A percentile compares a stretch with the other conserved stretches of the same genome.
Evolutionary conservation across 768 basidiomycete species (phyloP).

Genomic region (Pleurotus sapidus): DNA sequence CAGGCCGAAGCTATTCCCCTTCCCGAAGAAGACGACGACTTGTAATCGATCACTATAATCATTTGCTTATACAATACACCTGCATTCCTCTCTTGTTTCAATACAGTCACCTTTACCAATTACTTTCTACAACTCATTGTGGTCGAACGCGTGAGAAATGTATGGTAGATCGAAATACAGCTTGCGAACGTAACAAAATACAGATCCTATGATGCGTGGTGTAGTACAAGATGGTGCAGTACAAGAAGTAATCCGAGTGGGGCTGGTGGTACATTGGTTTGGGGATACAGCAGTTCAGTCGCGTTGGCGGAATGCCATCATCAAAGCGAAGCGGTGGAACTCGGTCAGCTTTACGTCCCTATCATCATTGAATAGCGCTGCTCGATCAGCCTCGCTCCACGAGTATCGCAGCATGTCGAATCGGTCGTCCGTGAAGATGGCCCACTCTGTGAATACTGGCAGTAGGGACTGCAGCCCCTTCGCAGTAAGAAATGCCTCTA

Average conservation of each 20-base stretch:
- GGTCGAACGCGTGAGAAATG: no score
- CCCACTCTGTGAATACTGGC: neutral
- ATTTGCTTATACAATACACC: constrained; percentile 5
- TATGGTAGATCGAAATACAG: no score
- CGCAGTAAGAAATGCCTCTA: neutral
- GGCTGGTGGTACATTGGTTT: neutral
- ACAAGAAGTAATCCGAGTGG: neutral
- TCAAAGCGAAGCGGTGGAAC: constrained; percentile 5
- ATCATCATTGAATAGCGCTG: neutral
- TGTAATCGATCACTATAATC: constrained; percentile 34
- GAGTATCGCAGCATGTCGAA: no score
- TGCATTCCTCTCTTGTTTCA: constrained; percentile 6
- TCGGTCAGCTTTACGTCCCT: neutral
- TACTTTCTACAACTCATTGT: constrained; percentile 9
- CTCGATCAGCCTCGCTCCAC: neutral
- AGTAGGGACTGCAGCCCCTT: neutral
- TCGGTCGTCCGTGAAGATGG: neutral
- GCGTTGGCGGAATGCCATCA: neutral
- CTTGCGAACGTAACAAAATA: constrained; percentile 23
- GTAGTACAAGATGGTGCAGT: neutral
- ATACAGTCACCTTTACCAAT: constrained; percentile 14
- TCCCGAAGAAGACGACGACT: constrained; percentile 95
- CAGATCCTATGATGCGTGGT: constrained; percentile 6
- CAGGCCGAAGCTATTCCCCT: constrained; percentile 91
- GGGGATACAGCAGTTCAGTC: neutral